Conservation (phyloP, 176 grass and related monocot genomes). For the Thalia dealbata region DNA sequence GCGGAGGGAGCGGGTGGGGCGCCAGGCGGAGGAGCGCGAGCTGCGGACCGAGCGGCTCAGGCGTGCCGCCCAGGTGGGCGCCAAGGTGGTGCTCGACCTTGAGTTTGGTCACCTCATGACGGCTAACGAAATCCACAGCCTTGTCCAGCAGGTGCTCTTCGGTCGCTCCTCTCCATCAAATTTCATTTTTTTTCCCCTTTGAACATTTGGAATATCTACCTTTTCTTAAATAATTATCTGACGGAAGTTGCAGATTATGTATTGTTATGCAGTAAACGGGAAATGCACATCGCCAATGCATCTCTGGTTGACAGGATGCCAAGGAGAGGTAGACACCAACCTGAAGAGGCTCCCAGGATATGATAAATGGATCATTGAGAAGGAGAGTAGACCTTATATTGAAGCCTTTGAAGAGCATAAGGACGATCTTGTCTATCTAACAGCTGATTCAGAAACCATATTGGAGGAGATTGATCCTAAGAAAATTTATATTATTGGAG, state of each 20-base stretch:
- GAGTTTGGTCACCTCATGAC: slow-evolving; percentile 66
- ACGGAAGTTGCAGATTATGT: slow-evolving; percentile 81
- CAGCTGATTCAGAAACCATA: slow-evolving; percentile 65
- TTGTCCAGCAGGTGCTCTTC: slow-evolving; percentile 47
- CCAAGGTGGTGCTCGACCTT: slow-evolving; percentile 71
- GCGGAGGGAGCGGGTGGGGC: slow-evolving; percentile 48
- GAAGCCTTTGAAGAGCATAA: slow-evolving; percentile 66
- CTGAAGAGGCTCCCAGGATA: slow-evolving; percentile 62
- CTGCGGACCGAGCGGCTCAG: slow-evolving; percentile 35
- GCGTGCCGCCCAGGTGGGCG: slow-evolving; percentile 36
- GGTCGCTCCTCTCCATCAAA: slow-evolving; percentile 4
- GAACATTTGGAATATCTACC: neutral
- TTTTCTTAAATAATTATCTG: slow-evolving; percentile 19
- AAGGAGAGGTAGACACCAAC: slow-evolving; percentile 62
- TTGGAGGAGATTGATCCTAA: slow-evolving; percentile 76
- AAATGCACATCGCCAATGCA: slow-evolving; percentile 64
- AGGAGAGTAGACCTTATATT: slow-evolving; percentile 63
- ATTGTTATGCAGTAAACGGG: slow-evolving; percentile 90
- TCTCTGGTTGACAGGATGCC: slow-evolving; percentile 90
- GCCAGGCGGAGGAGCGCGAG: slow-evolving; percentile 37
- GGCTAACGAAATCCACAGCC: slow-evolving; percentile 67
- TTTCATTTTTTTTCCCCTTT: slow-evolving; percentile 1
- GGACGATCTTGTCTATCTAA: slow-evolving; percentile 76
- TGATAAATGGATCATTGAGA: slow-evolving; percentile 88
- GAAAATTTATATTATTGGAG: slow-evolving; percentile 90